Evolutionary conservation across 179 eudicot species (phyloP).

Genomic region (Silene vulgaris): DNA sequence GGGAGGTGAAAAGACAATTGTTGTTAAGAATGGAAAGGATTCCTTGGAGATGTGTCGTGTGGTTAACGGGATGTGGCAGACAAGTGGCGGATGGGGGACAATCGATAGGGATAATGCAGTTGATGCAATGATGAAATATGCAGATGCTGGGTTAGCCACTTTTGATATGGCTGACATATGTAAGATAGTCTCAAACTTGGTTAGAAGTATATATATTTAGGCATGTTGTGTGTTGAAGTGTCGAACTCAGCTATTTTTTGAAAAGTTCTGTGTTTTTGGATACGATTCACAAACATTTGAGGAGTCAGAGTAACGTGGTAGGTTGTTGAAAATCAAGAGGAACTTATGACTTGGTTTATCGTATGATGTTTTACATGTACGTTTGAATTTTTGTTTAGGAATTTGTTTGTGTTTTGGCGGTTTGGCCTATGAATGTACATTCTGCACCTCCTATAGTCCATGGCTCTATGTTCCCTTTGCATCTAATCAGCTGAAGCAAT

Average conservation of each 20-base stretch:
- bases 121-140: constrained; percentile 55
- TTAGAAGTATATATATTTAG: not conserved
- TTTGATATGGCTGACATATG: constrained; percentile 68
- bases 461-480: not conserved
- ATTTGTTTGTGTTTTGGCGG: not conserved
- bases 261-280: not conserved
- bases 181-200: constrained; percentile 29
- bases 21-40: constrained; percentile 59
- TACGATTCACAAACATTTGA: too few relatives aligned
- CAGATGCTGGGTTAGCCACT: constrained; percentile 58
- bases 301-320: constrained; percentile 35
- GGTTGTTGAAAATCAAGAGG: constrained; percentile 13
- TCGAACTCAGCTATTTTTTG: not conserved
- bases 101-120: constrained; percentile 48
- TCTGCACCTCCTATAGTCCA: not conserved
- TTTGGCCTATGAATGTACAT: constrained; percentile 12
- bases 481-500: not conserved
- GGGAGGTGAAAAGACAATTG: constrained; percentile 33
- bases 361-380: constrained; percentile 7
- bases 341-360: constrained; percentile 4
- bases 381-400: not conserved
- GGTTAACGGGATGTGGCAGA: constrained; percentile 77
- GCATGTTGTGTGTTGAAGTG: not conserved
- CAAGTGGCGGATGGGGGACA: constrained; percentile 69
- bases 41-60: constrained; percentile 59